These are phyloP conservation scores for Cicer bijugum DNA, from an alignment of 306 rosid genomes.

Conservation along the genomic window DNA sequence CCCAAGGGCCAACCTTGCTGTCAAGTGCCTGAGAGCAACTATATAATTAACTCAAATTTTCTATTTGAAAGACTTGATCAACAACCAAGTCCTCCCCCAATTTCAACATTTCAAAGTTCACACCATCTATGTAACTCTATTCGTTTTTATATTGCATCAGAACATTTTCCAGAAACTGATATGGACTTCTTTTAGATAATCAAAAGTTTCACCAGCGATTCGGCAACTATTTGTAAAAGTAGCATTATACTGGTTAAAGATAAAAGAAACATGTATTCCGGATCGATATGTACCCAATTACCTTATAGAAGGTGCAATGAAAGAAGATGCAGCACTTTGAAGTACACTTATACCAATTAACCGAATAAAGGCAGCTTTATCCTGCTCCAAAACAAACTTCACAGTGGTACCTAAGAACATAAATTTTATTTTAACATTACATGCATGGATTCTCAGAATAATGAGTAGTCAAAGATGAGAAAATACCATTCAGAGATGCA, in stretches of 20 bases:
- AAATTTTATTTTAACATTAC: conserved; percentile 43
- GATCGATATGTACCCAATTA: conserved; percentile 36
- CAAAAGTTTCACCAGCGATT: conserved; percentile 12
- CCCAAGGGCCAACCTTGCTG: conserved; percentile 90
- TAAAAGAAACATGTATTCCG: conserved; percentile 17
- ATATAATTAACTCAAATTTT: conserved; percentile 32
- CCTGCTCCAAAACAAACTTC: conserved; percentile 93
- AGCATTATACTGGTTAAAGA: conserved; percentile 19
- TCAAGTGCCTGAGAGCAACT: conserved; percentile 73
- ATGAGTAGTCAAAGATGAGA: conserved; percentile 25
- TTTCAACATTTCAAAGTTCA: conserved; percentile 1
- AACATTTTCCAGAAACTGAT: conserved; percentile 30
- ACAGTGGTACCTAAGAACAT: conserved; percentile 83
- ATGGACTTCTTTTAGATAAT: conserved; percentile 10
- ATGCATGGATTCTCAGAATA: conserved; percentile 21
- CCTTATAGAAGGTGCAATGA: conserved; percentile 95
- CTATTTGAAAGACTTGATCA: conserved; percentile 25
- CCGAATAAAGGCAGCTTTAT: conserved; percentile 78
- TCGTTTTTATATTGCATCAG: neutral
- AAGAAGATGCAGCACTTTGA: conserved; percentile 89
- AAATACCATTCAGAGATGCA: conserved; percentile 87
- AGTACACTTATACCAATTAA: conserved; percentile 86
- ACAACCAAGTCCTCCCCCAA: neutral
- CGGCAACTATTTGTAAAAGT: conserved; percentile 9
- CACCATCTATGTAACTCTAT: conserved; percentile 20